Evolutionary conservation across 1,139 yeast genomes (phyloP).

Genomic region (Taphrina pruni): DNA sequence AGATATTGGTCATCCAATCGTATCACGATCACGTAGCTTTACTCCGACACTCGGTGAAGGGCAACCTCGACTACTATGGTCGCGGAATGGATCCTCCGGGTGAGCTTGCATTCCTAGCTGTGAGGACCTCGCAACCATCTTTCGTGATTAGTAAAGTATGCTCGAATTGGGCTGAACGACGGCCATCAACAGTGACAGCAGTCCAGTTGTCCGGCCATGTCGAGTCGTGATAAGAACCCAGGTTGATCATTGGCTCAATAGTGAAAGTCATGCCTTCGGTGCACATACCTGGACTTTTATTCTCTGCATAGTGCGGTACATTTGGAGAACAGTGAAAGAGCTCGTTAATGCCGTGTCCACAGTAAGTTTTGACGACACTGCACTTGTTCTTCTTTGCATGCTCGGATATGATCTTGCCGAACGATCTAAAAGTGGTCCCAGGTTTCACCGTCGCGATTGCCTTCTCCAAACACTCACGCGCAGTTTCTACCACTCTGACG

Average conservation of each 20-base stretch:
- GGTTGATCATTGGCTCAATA: constrained; percentile 95
- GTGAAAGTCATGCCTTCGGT: constrained; percentile 97
- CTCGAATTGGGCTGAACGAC: constrained; percentile 87
- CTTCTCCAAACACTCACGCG: constrained; percentile 83
- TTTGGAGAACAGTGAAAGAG: constrained; percentile 93
- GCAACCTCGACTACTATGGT: background rate
- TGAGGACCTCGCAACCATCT: constrained; percentile 87
- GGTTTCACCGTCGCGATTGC: constrained; percentile 90
- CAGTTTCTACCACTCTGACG: constrained; percentile 89
- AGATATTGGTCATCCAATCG: too few relatives aligned
- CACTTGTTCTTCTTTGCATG: constrained; percentile 81
- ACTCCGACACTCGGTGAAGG: background rate
- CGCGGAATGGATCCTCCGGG: constrained; percentile 80
- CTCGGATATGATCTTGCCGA: constrained; percentile 87
- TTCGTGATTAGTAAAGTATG: constrained; percentile 93
- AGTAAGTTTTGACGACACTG: constrained; percentile 86
- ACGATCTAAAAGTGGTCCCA: constrained; percentile 82
- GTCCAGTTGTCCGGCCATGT: constrained; percentile 99
- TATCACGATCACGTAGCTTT: too few relatives aligned
- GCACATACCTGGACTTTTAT: constrained; percentile 91
- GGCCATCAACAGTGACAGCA: constrained; percentile 85
- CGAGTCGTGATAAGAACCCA: constrained; percentile 80
- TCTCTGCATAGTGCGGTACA: constrained; percentile 89
- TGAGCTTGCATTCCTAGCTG: constrained; percentile 75
- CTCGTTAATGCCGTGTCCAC: constrained; percentile 92